Evolutionary conservation across 805 yeast genomes (phyloP).

Genomic region (Wickerhamomyces bisporus): DNA sequence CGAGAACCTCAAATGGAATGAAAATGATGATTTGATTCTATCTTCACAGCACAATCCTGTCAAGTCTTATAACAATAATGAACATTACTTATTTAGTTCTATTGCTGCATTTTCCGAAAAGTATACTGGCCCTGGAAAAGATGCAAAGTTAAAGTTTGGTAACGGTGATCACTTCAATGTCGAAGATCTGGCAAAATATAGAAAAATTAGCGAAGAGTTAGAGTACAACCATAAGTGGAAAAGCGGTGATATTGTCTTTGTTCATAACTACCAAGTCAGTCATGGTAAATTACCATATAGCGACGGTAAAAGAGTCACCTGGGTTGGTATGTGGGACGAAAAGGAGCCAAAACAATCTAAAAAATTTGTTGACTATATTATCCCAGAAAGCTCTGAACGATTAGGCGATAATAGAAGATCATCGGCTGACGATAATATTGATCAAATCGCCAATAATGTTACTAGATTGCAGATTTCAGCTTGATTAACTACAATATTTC

Average conservation of each 20-base stretch:
- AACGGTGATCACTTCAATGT: conserved; percentile 17
- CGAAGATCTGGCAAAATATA: conserved; percentile 15
- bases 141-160: conserved; percentile 15
- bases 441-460: not conserved
- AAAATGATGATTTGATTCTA: conserved; percentile 23
- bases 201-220: conserved; percentile 17
- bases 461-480: not conserved
- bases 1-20: conserved; percentile 24
- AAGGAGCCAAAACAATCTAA: not conserved
- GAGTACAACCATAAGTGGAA: conserved; percentile 28
- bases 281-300: conserved; percentile 30
- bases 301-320: conserved; percentile 26
- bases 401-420: no score
- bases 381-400: not conserved
- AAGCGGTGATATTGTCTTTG: conserved; percentile 29
- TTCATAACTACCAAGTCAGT: conserved; percentile 32
- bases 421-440: not conserved
- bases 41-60: conserved; percentile 24
- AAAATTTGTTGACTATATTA: not conserved
- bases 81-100: conserved; percentile 24
- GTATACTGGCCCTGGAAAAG: conserved; percentile 3
- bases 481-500: not conserved
- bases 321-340: conserved; percentile 34
- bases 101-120: conserved; percentile 21
- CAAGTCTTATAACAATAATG: conserved; percentile 8